phyloP scores from a whole-genome alignment of 257 asterid species.

The Solanum sparsipilum region DNA sequence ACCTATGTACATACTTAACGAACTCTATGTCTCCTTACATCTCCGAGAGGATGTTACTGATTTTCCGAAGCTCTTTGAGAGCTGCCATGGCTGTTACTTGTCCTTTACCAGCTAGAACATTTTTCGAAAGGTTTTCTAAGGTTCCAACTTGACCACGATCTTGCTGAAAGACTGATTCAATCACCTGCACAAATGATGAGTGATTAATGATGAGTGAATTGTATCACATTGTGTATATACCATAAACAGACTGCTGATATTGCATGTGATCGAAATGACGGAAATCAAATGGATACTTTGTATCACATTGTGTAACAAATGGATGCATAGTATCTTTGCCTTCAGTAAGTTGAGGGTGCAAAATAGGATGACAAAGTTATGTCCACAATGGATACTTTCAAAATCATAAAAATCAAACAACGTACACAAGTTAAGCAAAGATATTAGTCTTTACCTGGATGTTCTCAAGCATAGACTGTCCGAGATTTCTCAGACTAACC shows the following conservation, averaged over 20 bases:
- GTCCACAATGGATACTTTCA: not conserved
- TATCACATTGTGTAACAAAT: not conserved
- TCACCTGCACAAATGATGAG: slow-evolving; percentile 36
- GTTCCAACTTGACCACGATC: slow-evolving; percentile 31
- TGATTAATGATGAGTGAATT: not conserved
- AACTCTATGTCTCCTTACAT: slow-evolving; percentile 32
- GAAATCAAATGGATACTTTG: not conserved
- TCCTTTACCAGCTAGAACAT: slow-evolving; percentile 48
- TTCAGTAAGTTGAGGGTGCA: not conserved
- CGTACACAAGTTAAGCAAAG: not conserved
- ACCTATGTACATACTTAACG: slow-evolving; percentile 18
- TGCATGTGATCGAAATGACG: not conserved
- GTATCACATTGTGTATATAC: not conserved
- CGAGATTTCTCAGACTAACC: slow-evolving; percentile 25
- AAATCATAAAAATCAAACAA: not conserved
- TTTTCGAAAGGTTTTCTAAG: slow-evolving; percentile 27
- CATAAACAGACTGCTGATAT: not conserved
- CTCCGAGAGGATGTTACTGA: slow-evolving; percentile 68
- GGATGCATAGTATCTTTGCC: not conserved
- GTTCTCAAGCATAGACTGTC: slow-evolving; percentile 37
- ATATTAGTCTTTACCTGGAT: slow-evolving; percentile 26
- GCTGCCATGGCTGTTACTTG: slow-evolving; percentile 61
- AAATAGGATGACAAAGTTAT: not conserved
- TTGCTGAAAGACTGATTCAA: slow-evolving; percentile 70
- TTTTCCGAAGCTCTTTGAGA: slow-evolving; percentile 77